A percentile compares a stretch with the other conserved stretches of the same genome.
phyloP scores from a whole-genome alignment of 495 filamentous ascomycete genomes.

The Aspergillus ostianus region DNA sequence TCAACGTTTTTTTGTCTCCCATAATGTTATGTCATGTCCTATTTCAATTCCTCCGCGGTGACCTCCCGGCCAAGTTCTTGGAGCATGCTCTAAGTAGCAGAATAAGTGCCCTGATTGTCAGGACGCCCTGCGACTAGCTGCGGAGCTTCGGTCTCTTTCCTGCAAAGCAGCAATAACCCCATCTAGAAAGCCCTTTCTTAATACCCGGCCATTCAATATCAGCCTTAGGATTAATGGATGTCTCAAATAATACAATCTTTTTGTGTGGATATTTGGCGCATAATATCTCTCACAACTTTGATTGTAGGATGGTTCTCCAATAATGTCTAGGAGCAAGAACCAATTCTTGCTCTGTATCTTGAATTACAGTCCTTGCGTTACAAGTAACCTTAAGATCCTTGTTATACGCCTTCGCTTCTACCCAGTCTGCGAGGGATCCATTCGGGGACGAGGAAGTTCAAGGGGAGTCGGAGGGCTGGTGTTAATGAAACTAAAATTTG shows the following conservation, averaged over 20 bases:
- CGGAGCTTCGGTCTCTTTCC: neutral
- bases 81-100: neutral
- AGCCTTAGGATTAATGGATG: neutral
- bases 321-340: slow-evolving; percentile 25
- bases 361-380: slow-evolving; percentile 29
- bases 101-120: neutral
- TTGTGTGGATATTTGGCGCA: neutral
- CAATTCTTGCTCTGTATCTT: slow-evolving; percentile 34
- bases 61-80: slow-evolving; percentile 1
- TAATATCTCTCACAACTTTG: neutral
- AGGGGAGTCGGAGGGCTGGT: no score
- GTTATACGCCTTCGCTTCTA: slow-evolving; percentile 32
- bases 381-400: slow-evolving; percentile 33
- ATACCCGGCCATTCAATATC: neutral
- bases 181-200: neutral
- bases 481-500: no score
- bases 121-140: neutral
- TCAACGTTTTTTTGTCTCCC: no score
- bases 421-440: no score
- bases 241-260: neutral
- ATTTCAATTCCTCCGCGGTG: slow-evolving; percentile 11
- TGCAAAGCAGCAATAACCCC: neutral
- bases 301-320: slow-evolving; percentile 8
- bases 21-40: no score
- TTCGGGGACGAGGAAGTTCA: no score